Conservation (phyloP, 2,329 filamentous ascomycete genomes). For the Claviceps monticola region DNA sequence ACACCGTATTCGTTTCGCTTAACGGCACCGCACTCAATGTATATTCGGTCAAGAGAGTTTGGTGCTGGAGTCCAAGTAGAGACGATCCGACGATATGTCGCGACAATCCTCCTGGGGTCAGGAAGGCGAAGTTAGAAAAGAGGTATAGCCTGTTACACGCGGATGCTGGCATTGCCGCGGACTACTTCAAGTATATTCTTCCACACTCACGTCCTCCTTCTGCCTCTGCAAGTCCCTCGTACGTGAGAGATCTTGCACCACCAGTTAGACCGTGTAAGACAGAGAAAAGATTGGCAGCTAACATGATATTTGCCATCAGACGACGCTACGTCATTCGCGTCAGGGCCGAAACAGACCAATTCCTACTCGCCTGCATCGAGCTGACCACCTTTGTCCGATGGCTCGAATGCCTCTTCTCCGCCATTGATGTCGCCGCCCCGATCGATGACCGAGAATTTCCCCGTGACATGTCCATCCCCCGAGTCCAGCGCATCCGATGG, state of each 20-base stretch:
- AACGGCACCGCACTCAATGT: conserved; percentile 56
- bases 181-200: conserved; percentile 50
- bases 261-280: too few species aligned
- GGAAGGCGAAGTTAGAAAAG: conserved; percentile 42
- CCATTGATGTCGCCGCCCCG: conserved; percentile 55
- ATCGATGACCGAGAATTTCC: conserved; percentile 57
- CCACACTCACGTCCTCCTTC: too few species aligned
- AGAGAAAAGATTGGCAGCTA: neutral
- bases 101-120: conserved; percentile 37
- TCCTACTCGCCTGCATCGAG: conserved; percentile 52
- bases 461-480: conserved; percentile 46
- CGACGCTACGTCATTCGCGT: conserved; percentile 53
- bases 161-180: conserved; percentile 59
- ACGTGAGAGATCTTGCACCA: too few species aligned
- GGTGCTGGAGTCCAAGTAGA: conserved; percentile 32
- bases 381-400: conserved; percentile 53
- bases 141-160: conserved; percentile 63
- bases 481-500: conserved; percentile 40
- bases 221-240: too few species aligned
- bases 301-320: neutral
- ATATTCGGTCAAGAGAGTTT: conserved; percentile 46
- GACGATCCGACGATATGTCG: conserved; percentile 35
- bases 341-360: conserved; percentile 59
- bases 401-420: conserved; percentile 56
- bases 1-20: conserved; percentile 46